Conservation (phyloP, 768 basidiomycete species). For the Macrolepiota albuminosa region DNA sequence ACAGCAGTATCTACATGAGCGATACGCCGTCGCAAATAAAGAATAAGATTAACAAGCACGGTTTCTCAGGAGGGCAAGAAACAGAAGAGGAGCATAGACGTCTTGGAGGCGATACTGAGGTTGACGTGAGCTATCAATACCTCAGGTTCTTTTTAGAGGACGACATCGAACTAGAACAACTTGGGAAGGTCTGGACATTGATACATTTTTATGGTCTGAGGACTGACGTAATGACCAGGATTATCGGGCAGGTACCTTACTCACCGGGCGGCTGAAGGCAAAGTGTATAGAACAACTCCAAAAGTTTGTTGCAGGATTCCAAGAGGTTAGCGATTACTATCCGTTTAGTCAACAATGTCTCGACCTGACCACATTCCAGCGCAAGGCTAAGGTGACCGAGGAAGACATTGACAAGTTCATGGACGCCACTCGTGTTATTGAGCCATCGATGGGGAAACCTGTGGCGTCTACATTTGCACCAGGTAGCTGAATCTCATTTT, state of each 20-base stretch:
- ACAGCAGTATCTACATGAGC: constrained; percentile 94
- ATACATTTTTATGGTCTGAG: not conserved
- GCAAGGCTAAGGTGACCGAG: constrained; percentile 76
- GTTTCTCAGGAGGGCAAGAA: constrained; percentile 92
- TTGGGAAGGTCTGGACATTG: constrained; percentile 60
- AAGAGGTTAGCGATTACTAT: constrained; percentile 44
- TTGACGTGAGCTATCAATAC: constrained; percentile 96
- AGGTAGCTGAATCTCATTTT: not conserved
- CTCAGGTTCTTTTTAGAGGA: constrained; percentile 93
- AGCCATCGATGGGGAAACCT: constrained; percentile 43
- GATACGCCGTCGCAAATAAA: constrained; percentile 92
- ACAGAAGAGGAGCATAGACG: constrained; percentile 93
- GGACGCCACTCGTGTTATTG: constrained; percentile 76
- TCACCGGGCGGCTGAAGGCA: constrained; percentile 90
- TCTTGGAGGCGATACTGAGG: constrained; percentile 88
- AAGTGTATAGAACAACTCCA: constrained; percentile 82
- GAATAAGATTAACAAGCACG: constrained; percentile 95
- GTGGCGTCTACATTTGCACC: constrained; percentile 4
- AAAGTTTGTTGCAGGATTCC: constrained; percentile 80
- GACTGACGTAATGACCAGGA: constrained; percentile 46
- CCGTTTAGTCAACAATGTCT: not conserved
- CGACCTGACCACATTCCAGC: constrained; percentile 38
- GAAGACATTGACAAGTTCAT: constrained; percentile 73
- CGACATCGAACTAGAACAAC: constrained; percentile 75
- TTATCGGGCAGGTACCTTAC: constrained; percentile 81